These are phyloP conservation scores for Chytriomyces confervae DNA, from an alignment of 192 early-diverging fungal species.

Conservation along the genomic window DNA sequence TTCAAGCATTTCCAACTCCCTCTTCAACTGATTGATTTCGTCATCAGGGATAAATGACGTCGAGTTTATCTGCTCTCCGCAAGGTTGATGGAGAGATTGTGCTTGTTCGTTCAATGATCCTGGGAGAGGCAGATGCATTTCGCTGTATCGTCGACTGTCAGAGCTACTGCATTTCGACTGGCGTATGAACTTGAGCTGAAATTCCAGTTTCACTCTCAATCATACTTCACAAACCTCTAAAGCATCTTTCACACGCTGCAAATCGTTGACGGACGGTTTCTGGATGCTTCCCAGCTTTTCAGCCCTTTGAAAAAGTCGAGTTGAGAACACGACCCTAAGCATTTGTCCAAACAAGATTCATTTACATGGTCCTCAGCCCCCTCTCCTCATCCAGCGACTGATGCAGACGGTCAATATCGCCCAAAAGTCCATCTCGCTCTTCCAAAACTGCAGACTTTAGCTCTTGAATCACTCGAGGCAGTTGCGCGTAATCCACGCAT, in stretches of 20 bases:
- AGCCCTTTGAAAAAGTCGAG: neutral
- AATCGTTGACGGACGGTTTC: constrained; percentile 4
- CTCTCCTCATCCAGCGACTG: constrained; percentile 19
- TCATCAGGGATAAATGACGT: neutral
- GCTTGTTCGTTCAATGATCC: neutral
- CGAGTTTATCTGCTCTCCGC: neutral
- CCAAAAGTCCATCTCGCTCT: constrained; percentile 17
- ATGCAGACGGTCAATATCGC: constrained; percentile 6
- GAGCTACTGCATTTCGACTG: neutral
- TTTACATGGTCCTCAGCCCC: neutral
- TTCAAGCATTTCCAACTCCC: constrained; percentile 7
- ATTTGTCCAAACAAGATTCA: neutral
- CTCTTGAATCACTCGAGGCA: neutral
- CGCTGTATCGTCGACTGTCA: neutral
- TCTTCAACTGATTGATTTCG: neutral
- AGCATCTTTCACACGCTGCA: constrained; percentile 16
- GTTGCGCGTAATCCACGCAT: neutral
- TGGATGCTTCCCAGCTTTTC: neutral
- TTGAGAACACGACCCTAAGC: neutral
- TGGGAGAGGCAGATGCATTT: neutral
- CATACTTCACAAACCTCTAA: neutral
- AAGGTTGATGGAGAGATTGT: neutral
- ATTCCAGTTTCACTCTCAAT: neutral
- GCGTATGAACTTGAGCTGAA: neutral
- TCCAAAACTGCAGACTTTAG: constrained; percentile 3